A percentile compares a stretch with the other conserved stretches of the same genome.
phyloP scores from a whole-genome alignment of 345 rosid species.

The Turritis glabra region DNA sequence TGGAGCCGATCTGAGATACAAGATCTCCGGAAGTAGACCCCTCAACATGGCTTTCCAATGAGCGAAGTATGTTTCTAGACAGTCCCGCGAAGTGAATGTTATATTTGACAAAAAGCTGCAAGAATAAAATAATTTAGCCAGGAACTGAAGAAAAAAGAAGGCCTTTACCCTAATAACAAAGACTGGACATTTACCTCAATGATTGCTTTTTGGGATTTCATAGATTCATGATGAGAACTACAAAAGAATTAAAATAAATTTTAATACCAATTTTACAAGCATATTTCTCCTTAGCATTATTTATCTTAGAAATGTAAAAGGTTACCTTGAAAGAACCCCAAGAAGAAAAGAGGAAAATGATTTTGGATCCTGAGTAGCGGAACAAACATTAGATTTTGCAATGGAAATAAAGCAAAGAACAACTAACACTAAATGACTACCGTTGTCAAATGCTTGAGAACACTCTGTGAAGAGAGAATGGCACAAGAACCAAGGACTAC shows the following conservation, averaged over 20 bases:
- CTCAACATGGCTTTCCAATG: conserved; percentile 58
- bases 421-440: conserved; percentile 47
- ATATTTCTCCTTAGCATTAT: conserved; percentile 6
- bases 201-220: conserved; percentile 93
- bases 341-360: conserved; percentile 78
- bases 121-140: conserved; percentile 21
- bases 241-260: conserved; percentile 34
- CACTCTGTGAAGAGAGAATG: conserved; percentile 84
- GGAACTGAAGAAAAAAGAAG: background rate
- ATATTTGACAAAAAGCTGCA: conserved; percentile 98
- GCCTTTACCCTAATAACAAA: background rate
- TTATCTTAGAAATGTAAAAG: conserved; percentile 14
- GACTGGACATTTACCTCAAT: conserved; percentile 64
- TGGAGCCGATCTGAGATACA: conserved; percentile 81
- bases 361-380: conserved; percentile 72
- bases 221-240: conserved; percentile 93
- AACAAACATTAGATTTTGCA: conserved; percentile 37
- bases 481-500: conserved; percentile 93
- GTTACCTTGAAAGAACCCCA: conserved; percentile 89
- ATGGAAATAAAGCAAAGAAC: conserved; percentile 21
- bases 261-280: conserved; percentile 13
- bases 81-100: conserved; percentile 92
- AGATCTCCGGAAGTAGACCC: conserved; percentile 69
- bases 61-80: conserved; percentile 72
- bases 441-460: conserved; percentile 90